A percentile compares a stretch with the other conserved stretches of the same genome.
These are phyloP conservation scores for Vitis amurensis DNA, from an alignment of 164 flowering plant genomes.

Conservation along the genomic window DNA sequence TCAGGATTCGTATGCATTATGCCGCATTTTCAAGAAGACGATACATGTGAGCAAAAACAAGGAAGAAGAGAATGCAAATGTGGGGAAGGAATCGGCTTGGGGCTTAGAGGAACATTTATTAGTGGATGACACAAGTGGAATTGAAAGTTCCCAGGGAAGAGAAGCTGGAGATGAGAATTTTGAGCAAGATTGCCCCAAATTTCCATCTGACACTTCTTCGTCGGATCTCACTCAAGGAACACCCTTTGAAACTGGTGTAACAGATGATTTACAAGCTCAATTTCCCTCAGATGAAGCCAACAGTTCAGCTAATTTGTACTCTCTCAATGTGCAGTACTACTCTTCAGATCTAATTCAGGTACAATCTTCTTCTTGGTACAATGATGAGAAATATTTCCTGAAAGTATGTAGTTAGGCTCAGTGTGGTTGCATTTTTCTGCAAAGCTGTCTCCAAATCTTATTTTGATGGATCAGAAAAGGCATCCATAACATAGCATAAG, in stretches of 20 bases:
- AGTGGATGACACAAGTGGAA: slow-evolving; percentile 11
- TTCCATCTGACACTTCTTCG: slow-evolving; percentile 43
- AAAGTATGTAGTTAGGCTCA: no score
- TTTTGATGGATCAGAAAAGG: no score
- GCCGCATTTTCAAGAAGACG: slow-evolving; percentile 68
- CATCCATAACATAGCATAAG: no score
- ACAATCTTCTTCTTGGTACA: background rate
- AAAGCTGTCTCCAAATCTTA: no score
- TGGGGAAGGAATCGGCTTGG: slow-evolving; percentile 7
- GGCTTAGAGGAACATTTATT: slow-evolving; percentile 4
- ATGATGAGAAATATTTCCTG: background rate
- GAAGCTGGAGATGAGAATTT: slow-evolving; percentile 20
- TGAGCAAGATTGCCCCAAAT: slow-evolving; percentile 22
- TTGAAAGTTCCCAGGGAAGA: slow-evolving; percentile 2
- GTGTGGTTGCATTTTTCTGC: no score
- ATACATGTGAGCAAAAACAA: slow-evolving; percentile 25
- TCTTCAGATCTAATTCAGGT: slow-evolving; percentile 34
- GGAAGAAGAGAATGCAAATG: slow-evolving; percentile 17
- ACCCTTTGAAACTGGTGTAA: slow-evolving; percentile 19
- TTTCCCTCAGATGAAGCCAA: slow-evolving; percentile 49
- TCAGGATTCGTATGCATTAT: slow-evolving; percentile 68
- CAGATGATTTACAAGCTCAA: slow-evolving; percentile 33
- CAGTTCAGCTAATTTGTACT: slow-evolving; percentile 33
- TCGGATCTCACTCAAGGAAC: slow-evolving; percentile 64
- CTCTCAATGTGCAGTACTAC: slow-evolving; percentile 21